Base-by-base conservation (phyloP, 192 early-diverging fungal genomes). In the Allomyces macrogynus region DNA sequence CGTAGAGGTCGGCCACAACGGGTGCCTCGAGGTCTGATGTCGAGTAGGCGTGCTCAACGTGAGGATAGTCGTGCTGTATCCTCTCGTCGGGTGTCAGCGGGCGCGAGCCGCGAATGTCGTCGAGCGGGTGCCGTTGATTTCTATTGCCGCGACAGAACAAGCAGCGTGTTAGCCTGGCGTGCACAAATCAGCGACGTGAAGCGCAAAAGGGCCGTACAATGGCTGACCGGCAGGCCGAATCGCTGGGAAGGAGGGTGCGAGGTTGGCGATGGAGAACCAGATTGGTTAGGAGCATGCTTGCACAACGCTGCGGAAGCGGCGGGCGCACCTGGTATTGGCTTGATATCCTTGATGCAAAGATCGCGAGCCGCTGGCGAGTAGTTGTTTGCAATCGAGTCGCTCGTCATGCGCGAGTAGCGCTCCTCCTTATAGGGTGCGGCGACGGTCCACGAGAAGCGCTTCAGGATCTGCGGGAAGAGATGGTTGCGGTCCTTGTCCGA, bases 351-450 rank as follows among this genome's bases (percentile, higher is more conserved):
- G 7, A 40, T 40, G 32, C 32, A 40, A 40, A 40, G 32, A 40
- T 40, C 32, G 32, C 32, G 32, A 40, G 80, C 80, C 11, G 63
- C 10, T 4, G 81, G 81, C 60, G 68, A 74, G 66, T 77, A 84
- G 69, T 82, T 82, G 67, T 84, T 83, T 12, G 77, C 82, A 62
- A 84, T 84, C n/a, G 81, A 77, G 66, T 84, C 81, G 4, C 81
- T 83, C 8, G 81, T 70, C 42, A 60, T 54, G 44, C 82, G 65
- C 62, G 73, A 63, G 63, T 75, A 72, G 11, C 70, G 62, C 62
- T 84, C 80, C 69, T 84, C 82, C 65, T 84, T 84, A 70, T 77
- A 83, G 1, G 82, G 82, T 7, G 82, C 78, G 1, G 77, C 79
- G 1, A 70, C 65, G 9, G 82, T 84, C 78, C 82, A 80, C 18